Base-by-base conservation (phyloP, 768 basidiomycete species). In the Tulasnella sp. region DNA sequence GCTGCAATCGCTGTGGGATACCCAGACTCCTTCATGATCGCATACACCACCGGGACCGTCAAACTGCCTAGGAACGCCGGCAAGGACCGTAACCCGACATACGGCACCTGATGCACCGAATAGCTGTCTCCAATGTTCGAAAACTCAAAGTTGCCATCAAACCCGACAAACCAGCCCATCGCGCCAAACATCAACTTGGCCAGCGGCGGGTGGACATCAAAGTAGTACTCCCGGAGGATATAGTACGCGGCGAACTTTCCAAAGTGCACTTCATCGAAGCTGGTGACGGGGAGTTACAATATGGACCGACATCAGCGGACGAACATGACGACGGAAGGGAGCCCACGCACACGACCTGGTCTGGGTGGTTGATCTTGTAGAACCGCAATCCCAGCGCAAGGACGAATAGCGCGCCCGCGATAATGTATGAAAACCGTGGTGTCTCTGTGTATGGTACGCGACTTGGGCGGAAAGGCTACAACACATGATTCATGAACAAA, bases 191-290 rank as follows among this genome's bases (percentile, higher is more conserved):
- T 75, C 59, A 99, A 77, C 69, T 99, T 99, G 39, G 96, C 93
- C 50, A 98, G 80, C 2, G 96, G 96, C 35, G 96, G 96, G 65
- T 99, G 96, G 6, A 99, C 94, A 68, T 99, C 96, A 74, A 99
- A 99, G 72, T 98, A 98, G 73, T 97, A 99, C 70, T 96, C 81
- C 62, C 94, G 78, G 43, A 73, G 73, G 67, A 98, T 82, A 70
- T 99, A 99, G 70, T 91, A 87, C 4, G 88, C 81, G 11, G 96
- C 93, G 67, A 99, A 99, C 70, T 97, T 96, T 61, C 94, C 94
- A 67, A 98, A 98, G 67, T 98, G 94, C 11, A 97, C 94, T 71
- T 98, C 93, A 67, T 97, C 93, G 67, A 97, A 97, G 46, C 90
- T 93, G 63, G 35, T 49, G 50, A 3, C 31, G 45, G 19, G 21